A percentile compares a stretch with the other conserved stretches of the same genome.
phyloP scores from a whole-genome alignment of 805 yeast genomes.

The Candida corydali region DNA sequence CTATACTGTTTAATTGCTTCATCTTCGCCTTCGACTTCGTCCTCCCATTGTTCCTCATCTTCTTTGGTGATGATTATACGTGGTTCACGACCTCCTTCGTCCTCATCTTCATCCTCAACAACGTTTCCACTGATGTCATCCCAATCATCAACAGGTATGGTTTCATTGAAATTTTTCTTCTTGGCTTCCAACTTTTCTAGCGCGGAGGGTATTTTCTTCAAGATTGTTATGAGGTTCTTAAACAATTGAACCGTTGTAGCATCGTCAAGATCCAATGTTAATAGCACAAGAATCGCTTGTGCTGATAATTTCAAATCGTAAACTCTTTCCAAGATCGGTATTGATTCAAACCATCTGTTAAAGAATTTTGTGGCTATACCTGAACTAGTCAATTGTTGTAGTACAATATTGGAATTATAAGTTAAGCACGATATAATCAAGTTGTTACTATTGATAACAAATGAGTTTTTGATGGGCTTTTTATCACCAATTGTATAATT shows the following conservation, averaged over 20 bases:
- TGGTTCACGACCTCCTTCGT: constrained; percentile 3
- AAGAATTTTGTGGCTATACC: constrained; percentile 49
- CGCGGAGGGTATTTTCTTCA: constrained; percentile 69
- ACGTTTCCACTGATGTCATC: constrained; percentile 7
- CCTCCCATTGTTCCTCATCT: constrained; percentile 5
- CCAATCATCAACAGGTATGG: constrained; percentile 6
- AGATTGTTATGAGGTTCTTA: constrained; percentile 12
- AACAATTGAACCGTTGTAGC: constrained; percentile 12
- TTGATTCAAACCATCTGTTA: constrained; percentile 58
- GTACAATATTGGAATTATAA: constrained; percentile 52
- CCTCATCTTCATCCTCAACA: constrained; percentile 8
- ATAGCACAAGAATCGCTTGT: constrained; percentile 57
- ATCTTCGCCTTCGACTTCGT: constrained; percentile 6
- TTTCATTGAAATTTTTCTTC: constrained; percentile 47
- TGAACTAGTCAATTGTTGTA: constrained; percentile 45
- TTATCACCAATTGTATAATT: constrained; percentile 15
- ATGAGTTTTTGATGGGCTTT: constrained; percentile 28
- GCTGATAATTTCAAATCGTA: constrained; percentile 76
- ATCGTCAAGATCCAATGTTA: constrained; percentile 20
- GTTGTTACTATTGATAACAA: constrained; percentile 51
- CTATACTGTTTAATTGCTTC: constrained; percentile 13
- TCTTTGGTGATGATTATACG: background rate
- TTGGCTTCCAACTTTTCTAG: constrained; percentile 59
- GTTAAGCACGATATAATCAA: constrained; percentile 62
- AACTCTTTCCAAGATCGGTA: constrained; percentile 56